These are phyloP conservation scores for Scutellaria minor DNA, from an alignment of 257 asterid genomes.

Conservation along the genomic window DNA sequence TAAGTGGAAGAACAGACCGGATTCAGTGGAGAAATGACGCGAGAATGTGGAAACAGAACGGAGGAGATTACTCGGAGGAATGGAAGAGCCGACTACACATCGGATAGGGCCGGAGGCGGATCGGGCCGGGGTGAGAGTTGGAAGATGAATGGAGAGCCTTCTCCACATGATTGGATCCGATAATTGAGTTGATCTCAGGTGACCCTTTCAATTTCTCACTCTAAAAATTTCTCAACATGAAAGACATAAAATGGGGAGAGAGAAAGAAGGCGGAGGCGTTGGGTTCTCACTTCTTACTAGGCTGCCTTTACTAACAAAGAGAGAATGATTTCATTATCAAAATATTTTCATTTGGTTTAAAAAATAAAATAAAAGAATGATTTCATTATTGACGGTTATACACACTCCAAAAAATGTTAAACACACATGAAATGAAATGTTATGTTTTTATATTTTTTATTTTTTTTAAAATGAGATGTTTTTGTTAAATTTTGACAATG, in stretches of 20 bases:
- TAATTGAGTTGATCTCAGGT: conserved; percentile 24
- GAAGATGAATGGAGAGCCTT: conserved; percentile 44
- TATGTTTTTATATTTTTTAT: too few relatives aligned
- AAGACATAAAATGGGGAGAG: conserved; percentile 1
- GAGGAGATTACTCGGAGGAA: conserved; percentile 33
- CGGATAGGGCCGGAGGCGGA: conserved; percentile 35
- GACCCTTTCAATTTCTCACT: conserved; percentile 22
- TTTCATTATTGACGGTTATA: too few relatives aligned
- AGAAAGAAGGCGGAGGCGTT: conserved; percentile 5
- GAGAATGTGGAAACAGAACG: conserved; percentile 35
- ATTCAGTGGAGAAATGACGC: conserved; percentile 43
- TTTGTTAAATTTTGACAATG: too few relatives aligned
- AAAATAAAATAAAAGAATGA: too few relatives aligned
- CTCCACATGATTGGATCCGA: conserved; percentile 52
- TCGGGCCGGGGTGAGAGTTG: conserved; percentile 40
- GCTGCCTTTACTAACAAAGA: background rate
- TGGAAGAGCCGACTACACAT: conserved; percentile 28
- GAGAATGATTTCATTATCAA: too few relatives aligned
- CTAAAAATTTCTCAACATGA: background rate
- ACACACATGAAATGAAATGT: too few relatives aligned
- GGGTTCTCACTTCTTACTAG: conserved; percentile 12
- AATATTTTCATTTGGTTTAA: too few relatives aligned
- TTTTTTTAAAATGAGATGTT: too few relatives aligned
- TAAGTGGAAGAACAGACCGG: conserved; percentile 39
- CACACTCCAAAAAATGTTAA: too few relatives aligned